Conservation (phyloP, 306 rosid species). For the peach (Prunus persica) region DNA sequence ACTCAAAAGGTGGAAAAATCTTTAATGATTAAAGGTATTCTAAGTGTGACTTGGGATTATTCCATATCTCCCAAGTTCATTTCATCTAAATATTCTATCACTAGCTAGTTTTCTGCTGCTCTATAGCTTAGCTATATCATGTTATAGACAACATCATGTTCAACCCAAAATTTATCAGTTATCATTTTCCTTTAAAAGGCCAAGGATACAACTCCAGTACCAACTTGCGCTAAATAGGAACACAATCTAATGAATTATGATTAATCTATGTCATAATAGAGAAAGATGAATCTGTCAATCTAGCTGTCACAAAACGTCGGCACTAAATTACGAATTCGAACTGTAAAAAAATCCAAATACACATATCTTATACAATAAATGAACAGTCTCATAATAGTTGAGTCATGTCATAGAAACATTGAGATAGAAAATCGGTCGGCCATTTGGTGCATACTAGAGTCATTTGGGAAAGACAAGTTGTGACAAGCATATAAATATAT, state of each 20-base stretch:
- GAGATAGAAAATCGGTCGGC: conserved; percentile 8
- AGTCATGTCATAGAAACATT: neutral
- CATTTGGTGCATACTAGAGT: conserved; percentile 2
- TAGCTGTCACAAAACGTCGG: neutral
- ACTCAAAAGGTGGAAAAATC: conserved; percentile 37
- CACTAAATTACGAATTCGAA: neutral
- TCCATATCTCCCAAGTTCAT: conserved; percentile 17
- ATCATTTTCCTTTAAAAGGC: neutral
- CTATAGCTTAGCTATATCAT: neutral
- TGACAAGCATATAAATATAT: neutral
- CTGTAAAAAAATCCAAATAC: neutral
- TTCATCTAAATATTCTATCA: neutral
- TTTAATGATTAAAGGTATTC: conserved; percentile 25
- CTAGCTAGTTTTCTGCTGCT: neutral
- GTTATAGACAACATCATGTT: conserved; percentile 9
- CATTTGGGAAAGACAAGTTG: conserved; percentile 15
- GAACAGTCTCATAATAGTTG: neutral
- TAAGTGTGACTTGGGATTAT: conserved; percentile 24
- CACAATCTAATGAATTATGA: neutral
- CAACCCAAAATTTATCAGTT: neutral
- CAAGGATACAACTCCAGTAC: neutral
- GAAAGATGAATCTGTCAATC: neutral
- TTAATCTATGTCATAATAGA: neutral
- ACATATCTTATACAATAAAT: neutral
- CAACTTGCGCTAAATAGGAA: neutral